Evolutionary conservation across 2,329 filamentous ascomycete species (phyloP).

Genomic region (Blastomyces gilchristii): DNA sequence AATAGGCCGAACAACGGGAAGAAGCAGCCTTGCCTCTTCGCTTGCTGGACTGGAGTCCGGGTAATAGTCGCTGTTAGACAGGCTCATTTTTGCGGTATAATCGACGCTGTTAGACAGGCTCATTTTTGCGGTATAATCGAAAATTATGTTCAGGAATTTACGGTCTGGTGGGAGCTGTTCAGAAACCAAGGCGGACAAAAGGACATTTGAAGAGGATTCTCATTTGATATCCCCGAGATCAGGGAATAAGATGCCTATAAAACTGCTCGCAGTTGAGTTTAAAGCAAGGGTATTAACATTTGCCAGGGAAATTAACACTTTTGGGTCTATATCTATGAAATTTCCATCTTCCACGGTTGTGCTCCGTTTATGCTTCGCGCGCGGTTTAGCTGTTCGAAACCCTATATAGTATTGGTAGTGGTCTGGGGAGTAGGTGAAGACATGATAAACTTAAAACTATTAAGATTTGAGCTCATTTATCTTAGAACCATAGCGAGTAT

Average conservation of each 20-base stretch:
- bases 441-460: no score
- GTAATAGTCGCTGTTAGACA: not conserved
- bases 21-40: not conserved
- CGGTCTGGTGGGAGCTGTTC: not conserved
- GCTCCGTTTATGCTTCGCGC: no score
- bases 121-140: not conserved
- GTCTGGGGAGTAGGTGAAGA: no score
- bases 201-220: not conserved
- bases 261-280: no score
- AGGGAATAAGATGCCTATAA: not conserved
- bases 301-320: no score
- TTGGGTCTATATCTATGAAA: no score
- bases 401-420: no score
- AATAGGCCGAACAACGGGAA: not conserved
- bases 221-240: not conserved
- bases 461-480: no score
- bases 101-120: not conserved
- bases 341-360: no score
- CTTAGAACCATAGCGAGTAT: no score
- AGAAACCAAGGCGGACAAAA: not conserved
- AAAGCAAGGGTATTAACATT: no score
- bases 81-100: not conserved
- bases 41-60: not conserved
- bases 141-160: not conserved
- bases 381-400: no score